Evolutionary conservation across 805 yeast genomes (phyloP), one percentile per base, ranked within the genome.

Genomic region (Suhomyces sp.): DNA sequence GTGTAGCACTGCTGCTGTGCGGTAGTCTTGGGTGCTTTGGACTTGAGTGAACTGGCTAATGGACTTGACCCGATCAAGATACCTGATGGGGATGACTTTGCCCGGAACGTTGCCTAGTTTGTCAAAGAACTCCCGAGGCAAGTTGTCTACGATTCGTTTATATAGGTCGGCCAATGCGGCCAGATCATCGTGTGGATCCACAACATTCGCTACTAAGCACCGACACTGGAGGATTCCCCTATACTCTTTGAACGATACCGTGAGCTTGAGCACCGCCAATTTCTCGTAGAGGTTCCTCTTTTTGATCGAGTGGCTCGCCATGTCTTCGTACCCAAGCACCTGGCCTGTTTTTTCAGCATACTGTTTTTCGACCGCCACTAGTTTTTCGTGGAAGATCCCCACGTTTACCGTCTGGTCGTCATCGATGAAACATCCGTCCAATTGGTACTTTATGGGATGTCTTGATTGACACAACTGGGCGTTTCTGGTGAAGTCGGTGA

Each of bases 201-300:
- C 44, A 5, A 47, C 9, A 8, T 4, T 29, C 5, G 38, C 24
- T 4, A 6, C 8, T 22, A 13, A 22, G n/a, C 49, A 48, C 53
- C 55, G 45, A 49, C 61, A 23, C 45, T 60, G 64, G 10, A 57
- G 44, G 6, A 46, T 50, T 6, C 57, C 53, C 6, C 50, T 24
- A 44, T 55, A 61, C 22, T 47, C 41, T 26, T 57, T 60, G 29
- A 57, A 51, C 1, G 47, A 13, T 2, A 57, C 51, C 2, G 36
- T 46, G 6, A 53, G 51, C 23, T 51, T 52, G 10, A 54, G 17
- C 27, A 44, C 19, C 26, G 35, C 47, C 53, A 47, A 49, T 8
- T 41, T 47, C 15, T 41, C 49, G 6, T 38, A 38, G 24, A 38
- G 13, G 23, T 38, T 38, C 17, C 42, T 7, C 40, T n/a, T 47